Conservation (phyloP, 352 stramenopile species). For the Phytophthora brassicae region DNA sequence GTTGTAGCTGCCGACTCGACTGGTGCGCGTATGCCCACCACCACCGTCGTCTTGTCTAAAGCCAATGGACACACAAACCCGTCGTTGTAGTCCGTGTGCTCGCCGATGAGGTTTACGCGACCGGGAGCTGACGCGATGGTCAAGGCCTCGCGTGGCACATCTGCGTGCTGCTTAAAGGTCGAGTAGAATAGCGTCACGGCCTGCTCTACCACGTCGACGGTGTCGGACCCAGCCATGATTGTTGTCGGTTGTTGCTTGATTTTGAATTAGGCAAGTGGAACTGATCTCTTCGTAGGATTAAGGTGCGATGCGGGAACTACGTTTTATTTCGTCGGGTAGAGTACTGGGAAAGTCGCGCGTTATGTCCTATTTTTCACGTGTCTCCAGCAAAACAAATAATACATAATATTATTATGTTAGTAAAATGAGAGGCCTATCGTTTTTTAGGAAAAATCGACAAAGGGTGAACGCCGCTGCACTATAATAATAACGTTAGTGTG, state of each 20-base stretch:
- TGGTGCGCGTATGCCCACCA: constrained; percentile 64
- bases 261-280: constrained; percentile 16
- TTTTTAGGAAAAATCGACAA: no score
- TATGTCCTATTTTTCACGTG: no score
- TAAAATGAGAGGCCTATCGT: no score
- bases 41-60: constrained; percentile 86
- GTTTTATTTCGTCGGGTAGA: no score
- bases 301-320: no score
- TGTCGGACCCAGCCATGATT: constrained; percentile 22
- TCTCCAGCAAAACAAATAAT: no score
- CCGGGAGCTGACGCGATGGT: constrained; percentile 84
- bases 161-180: constrained; percentile 41
- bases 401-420: no score
- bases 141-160: constrained; percentile 41
- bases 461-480: no score
- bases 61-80: constrained; percentile 96
- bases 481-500: no score
- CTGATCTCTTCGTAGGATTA: neutral
- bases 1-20: constrained; percentile 24
- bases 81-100: constrained; percentile 97
- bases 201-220: constrained; percentile 43
- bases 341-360: no score
- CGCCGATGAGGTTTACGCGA: constrained; percentile 95
- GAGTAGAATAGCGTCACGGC: constrained; percentile 65
- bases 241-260: neutral